Evolutionary conservation across 495 filamentous ascomycete species (phyloP).

Genomic region (Astrocystis sublimbata): DNA sequence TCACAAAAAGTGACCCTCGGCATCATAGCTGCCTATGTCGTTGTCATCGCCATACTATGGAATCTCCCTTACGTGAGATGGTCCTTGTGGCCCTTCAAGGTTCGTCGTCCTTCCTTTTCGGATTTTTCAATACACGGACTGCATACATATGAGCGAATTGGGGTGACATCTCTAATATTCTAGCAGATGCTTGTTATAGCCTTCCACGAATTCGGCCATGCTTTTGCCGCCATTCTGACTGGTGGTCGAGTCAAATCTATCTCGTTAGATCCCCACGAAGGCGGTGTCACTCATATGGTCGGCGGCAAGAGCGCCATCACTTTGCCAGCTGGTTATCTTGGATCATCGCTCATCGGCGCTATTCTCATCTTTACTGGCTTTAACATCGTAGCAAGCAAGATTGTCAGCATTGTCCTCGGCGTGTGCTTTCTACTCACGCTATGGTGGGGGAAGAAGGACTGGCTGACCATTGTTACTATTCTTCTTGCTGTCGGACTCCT

Average conservation of each 20-base stretch:
- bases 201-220: constrained; percentile 82
- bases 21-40: constrained; percentile 64
- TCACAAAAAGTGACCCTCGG: constrained; percentile 75
- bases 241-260: constrained; percentile 75
- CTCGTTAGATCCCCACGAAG: constrained; percentile 64
- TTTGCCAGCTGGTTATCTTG: constrained; percentile 75
- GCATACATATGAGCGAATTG: neutral
- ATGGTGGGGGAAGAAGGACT: constrained; percentile 78
- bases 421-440: constrained; percentile 74
- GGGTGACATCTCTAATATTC: neutral
- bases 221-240: constrained; percentile 69
- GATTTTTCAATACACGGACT: neutral
- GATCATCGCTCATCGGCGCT: constrained; percentile 72
- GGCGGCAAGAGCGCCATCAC: constrained; percentile 74
- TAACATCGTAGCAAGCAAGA: constrained; percentile 75
- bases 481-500: constrained; percentile 68
- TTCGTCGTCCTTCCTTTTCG: constrained; percentile 26
- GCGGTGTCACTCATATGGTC: constrained; percentile 72
- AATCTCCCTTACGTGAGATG: constrained; percentile 74
- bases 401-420: constrained; percentile 70
- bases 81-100: constrained; percentile 83
- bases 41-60: constrained; percentile 75
- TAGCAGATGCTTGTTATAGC: constrained; percentile 77
- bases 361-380: constrained; percentile 80
- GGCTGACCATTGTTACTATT: constrained; percentile 71